Conservation (phyloP, 169 alveolate genomes). For the Babesia ovis region DNA sequence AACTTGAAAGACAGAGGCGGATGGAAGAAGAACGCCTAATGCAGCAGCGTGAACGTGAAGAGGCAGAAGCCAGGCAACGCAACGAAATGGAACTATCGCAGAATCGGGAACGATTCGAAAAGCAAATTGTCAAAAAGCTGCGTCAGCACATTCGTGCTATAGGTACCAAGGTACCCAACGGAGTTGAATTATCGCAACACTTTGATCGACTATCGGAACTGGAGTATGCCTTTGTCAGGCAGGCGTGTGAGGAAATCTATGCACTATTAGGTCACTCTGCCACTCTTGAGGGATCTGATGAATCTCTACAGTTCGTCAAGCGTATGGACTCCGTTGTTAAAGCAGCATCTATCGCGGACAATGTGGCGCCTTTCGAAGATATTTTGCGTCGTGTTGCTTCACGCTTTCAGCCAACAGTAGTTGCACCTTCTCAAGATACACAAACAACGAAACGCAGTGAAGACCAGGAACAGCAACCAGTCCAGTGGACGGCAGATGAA, state of each 20-base stretch:
- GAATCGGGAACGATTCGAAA: constrained; percentile 41
- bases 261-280: constrained; percentile 35
- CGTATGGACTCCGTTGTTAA: constrained; percentile 39
- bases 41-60: constrained; percentile 51
- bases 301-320: constrained; percentile 49
- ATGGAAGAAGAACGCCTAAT: constrained; percentile 35
- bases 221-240: constrained; percentile 42
- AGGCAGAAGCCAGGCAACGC: constrained; percentile 37
- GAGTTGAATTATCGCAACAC: constrained; percentile 31
- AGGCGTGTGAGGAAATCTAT: constrained; percentile 31
- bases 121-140: constrained; percentile 66
- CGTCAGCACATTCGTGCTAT: constrained; percentile 54
- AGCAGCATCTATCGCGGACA: constrained; percentile 15
- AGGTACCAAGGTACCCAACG: constrained; percentile 14
- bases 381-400: neutral
- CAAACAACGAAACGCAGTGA: neutral
- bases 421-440: constrained; percentile 6
- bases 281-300: constrained; percentile 31
- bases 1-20: constrained; percentile 32
- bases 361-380: neutral
- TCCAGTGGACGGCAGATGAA: constrained; percentile 87
- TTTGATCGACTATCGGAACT: constrained; percentile 54
- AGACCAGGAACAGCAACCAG: constrained; percentile 31
- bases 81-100: constrained; percentile 41
- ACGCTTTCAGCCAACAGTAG: constrained; percentile 4